Evolutionary conservation across 768 basidiomycete genomes (phyloP).

Genomic region (Trametes villosa): DNA sequence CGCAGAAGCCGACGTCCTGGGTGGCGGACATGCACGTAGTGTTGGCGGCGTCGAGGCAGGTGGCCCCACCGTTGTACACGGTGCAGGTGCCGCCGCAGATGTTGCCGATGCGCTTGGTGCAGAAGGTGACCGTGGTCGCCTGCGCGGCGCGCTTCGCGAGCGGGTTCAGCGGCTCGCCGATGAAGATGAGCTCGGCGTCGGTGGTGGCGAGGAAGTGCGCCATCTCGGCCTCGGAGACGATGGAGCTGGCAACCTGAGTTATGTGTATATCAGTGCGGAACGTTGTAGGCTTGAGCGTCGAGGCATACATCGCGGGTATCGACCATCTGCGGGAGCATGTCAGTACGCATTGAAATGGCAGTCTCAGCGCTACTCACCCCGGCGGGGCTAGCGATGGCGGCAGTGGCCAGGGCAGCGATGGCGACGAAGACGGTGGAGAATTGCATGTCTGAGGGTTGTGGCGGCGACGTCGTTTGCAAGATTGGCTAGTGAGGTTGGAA

Average conservation of each 20-base stretch:
- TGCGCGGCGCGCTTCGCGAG: slow-evolving; percentile 24
- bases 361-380: neutral
- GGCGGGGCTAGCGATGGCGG: neutral
- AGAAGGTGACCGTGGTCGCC: slow-evolving; percentile 37
- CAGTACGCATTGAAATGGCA: neutral
- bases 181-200: slow-evolving; percentile 28
- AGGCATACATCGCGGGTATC: too few species aligned
- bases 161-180: slow-evolving; percentile 28
- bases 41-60: slow-evolving; percentile 34
- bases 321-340: neutral
- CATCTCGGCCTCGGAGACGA: slow-evolving; percentile 14
- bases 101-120: slow-evolving; percentile 26
- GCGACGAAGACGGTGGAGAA: slow-evolving; percentile 3
- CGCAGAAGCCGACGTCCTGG: slow-evolving; percentile 37
- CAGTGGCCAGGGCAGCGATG: slow-evolving; percentile 2
- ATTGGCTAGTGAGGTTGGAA: too few species aligned
- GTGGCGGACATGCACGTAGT: slow-evolving; percentile 41
- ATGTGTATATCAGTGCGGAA: neutral
- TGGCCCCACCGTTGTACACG: slow-evolving; percentile 35
- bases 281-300: too few species aligned
- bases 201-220: slow-evolving; percentile 23
- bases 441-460: neutral
- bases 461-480: too few species aligned
- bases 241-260: neutral
- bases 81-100: slow-evolving; percentile 40